phyloP scores from a whole-genome alignment of 192 early-diverging fungal genomes.

The Jimgerdemannia lactiflua region DNA sequence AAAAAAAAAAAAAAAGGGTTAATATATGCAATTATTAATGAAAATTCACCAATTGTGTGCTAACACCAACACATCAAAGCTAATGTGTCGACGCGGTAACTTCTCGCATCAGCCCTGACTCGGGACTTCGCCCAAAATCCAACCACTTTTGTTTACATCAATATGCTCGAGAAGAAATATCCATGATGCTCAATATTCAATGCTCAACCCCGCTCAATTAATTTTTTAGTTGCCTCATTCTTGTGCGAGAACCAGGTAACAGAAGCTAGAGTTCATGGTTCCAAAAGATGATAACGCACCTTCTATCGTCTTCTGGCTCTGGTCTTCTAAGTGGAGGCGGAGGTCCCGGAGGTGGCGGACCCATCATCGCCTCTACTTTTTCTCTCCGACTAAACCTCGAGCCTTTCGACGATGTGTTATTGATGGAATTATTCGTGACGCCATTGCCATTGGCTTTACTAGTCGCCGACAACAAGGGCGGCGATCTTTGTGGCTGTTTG shows the following conservation, averaged over 20 bases:
- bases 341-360: not conserved
- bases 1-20: not conserved
- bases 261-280: no score
- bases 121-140: no score
- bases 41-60: no score
- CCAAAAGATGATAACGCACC: not conserved
- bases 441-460: not conserved
- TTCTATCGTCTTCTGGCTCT: not conserved
- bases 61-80: no score
- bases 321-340: not conserved
- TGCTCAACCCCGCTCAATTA: not conserved
- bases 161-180: not conserved
- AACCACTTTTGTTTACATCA: not conserved
- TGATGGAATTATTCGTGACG: not conserved
- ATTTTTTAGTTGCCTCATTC: no score
- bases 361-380: not conserved
- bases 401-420: not conserved
- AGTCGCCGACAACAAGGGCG: not conserved
- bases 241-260: no score
- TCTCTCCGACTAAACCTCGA: not conserved
- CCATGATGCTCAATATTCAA: not conserved
- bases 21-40: not conserved
- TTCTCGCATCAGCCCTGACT: not conserved
- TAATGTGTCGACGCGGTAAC: not conserved
- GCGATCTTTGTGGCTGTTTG: not conserved